Evolutionary conservation across 331 rosid genomes (phyloP), one percentile per base, ranked within the genome.

Genomic region (Spiraea crenata): DNA sequence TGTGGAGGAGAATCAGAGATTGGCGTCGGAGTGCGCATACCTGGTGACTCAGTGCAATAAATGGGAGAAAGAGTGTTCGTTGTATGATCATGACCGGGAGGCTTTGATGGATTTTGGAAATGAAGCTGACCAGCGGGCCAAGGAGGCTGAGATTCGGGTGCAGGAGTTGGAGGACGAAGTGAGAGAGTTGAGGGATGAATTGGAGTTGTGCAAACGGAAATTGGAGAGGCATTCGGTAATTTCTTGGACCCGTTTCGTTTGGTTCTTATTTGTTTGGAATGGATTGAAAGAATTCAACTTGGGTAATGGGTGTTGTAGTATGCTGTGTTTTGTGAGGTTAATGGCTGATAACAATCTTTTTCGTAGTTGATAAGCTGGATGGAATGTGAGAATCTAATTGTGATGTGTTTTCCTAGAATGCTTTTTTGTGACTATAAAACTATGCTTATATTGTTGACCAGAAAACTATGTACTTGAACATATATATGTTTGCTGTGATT

Each of bases 41-140:
- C 79, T 91, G 19, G 61, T 92, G 76, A 72, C 15, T 0, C 83
- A 87, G 63, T 82, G 97, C 57, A 80, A 78, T 2, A 86, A 83
- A 17, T 85, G 79, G 92, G 95, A 89, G 70, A 86, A 76, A 34
- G 95, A 93, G 71, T 89, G 96, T 69, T 76, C 86, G 15, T 75
- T 93, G n/a, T 93, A 87, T 38, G 99, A 93, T 66, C 83, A 64
- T 41, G 99, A 93, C 73, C 78, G 96, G 37, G 97, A 93, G 64
- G 90, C 85, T 4, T 77, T 93, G 86, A 93, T 93, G 99, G 99
- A 93, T 60, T 91, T 93, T 4, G 99, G 97, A 69, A 89, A 93
- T 17, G 95, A 93, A 65, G 96, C 99, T 20, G 99, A 93, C 76
- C 87, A 89, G 80, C 86, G 93, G 45, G 97, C 95, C 17, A 88